Evolutionary conservation across 2,329 filamentous ascomycete species (phyloP), one percentile per base, ranked within the genome.

Genomic region (Rhynchosporium graminicola): DNA sequence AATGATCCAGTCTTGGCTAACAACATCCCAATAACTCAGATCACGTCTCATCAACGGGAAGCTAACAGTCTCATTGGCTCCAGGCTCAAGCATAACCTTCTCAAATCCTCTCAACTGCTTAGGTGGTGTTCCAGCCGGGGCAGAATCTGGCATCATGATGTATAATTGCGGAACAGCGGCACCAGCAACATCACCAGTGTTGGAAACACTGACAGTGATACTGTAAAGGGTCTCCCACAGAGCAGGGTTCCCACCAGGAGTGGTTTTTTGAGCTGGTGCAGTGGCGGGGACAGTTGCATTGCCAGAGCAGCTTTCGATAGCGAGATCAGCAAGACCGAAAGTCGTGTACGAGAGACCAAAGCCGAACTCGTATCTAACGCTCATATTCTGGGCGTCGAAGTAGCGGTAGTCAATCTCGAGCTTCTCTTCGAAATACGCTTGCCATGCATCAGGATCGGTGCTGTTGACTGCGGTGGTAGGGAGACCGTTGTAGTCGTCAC

Each of bases 311-410:
- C 43, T 45, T 15, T 59, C 15, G 31, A 77, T 69, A 56, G 77
- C 75, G 68, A 52, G 76, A 73, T 89, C 79, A 29, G 87, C 84
- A 77, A 91, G 90, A 57, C 83, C 74, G 72, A 95, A 93, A 1
- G 82, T 90, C 0, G 90, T 91, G 80, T 94, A 95, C 2, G 85
- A 89, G 13, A 95, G 42, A 5, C 83, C 83, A 66, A 83, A 76
- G 1, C 76, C 76, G 38, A 78, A 77, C 42, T 74, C 73, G 38
- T 71, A 77, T 8, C 58, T 3, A 67, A 71, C 0, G 75, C 74
- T 0, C 65, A 77, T 75, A 3, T 69, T 71, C 0, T 72, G 58
- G 5, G 61, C 56, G 67, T 83, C 79, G 63, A 83, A 83, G 55
- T 79, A 75, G 26, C 78, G 76, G 69, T 84, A 83, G 65, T 83